Base-by-base conservation (phyloP, 208 protist genomes). In the Strigomonas culicis region DNA sequence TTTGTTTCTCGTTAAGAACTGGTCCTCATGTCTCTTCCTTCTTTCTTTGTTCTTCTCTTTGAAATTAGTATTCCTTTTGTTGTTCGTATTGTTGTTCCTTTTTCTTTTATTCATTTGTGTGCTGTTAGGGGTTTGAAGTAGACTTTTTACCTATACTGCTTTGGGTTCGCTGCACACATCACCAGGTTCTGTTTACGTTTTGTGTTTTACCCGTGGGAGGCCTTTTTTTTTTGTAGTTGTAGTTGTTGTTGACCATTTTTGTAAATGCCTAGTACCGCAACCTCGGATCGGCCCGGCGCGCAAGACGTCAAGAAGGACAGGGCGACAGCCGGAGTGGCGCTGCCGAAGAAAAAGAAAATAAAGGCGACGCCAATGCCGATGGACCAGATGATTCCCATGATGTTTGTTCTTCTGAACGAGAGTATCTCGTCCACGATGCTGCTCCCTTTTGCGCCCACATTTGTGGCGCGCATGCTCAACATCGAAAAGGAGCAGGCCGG, bases 381-480 rank as follows among this genome's bases (percentile, higher is more conserved):
- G 15, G 64, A 63, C 59, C 80, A 82, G 53, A 68, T 86, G 63
- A 62, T 72, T 22, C 66, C 69, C 34, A 57, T 86, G 31, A 67
- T 47, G 19, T 13, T 86, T 15, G 70, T 81, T 27, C 56, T 86
- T 8, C 55, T 86, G 24, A 80, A 69, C 8, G 80, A 86, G 34
- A 80, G 73, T 56, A 70, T 86, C 19, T 82, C 76, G 58, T 66
- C 63, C 1, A 82, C 77, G 17, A 79, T 88, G 64, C 77, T 84
- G n/a, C 57, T 84, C 13, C 77, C 81, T 19, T 80, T 82, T 64
- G 74, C 81, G 2, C 74, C 70, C 17, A 61, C 76, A 21, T 72
- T 77, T 39, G 70, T 88, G 2, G 56, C 71, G 3, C 70, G 71
- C 53, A 25, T 88, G 2, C 56, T 64, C 51, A 50, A 67, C 24